These are phyloP conservation scores for Lachancea waltii DNA, from an alignment of 805 yeast genomes.

Conservation along the genomic window DNA sequence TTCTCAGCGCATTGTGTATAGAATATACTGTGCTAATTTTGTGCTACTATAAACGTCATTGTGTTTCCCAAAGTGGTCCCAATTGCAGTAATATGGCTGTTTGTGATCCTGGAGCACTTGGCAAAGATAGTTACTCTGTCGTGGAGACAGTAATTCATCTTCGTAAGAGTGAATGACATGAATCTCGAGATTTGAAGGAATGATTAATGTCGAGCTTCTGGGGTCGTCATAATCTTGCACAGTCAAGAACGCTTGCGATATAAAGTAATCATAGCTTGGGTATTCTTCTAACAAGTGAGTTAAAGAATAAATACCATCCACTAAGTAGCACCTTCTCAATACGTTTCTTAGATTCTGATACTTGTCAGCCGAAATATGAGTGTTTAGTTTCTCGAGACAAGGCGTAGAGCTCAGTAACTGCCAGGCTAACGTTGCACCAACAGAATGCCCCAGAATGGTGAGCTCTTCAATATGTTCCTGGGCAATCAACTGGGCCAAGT, in stretches of 20 bases:
- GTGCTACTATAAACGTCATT: constrained; percentile 51
- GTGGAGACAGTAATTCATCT: constrained; percentile 57
- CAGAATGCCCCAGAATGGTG: constrained; percentile 65
- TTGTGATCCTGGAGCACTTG: constrained; percentile 28
- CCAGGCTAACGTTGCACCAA: constrained; percentile 62
- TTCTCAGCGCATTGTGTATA: constrained; percentile 7
- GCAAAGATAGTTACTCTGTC: constrained; percentile 42
- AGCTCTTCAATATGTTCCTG: constrained; percentile 25
- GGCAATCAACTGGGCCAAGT: constrained; percentile 29
- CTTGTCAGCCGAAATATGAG: not conserved
- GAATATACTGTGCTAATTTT: constrained; percentile 34
- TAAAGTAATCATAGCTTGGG: constrained; percentile 51
- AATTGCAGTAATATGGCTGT: constrained; percentile 17
- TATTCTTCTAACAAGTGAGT: constrained; percentile 49
- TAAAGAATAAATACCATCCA: constrained; percentile 70
- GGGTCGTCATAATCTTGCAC: constrained; percentile 22
- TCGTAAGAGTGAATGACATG: constrained; percentile 51
- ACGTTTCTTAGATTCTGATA: constrained; percentile 10
- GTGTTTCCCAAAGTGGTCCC: constrained; percentile 51
- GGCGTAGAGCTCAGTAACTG: constrained; percentile 37
- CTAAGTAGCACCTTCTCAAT: constrained; percentile 31
- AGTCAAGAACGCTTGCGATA: constrained; percentile 49
- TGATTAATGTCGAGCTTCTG: constrained; percentile 4
- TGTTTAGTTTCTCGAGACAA: constrained; percentile 7
- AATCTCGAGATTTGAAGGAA: constrained; percentile 15